Base-by-base conservation (phyloP, 129 eudicot species). In the Centrapalus pauciflorus region DNA sequence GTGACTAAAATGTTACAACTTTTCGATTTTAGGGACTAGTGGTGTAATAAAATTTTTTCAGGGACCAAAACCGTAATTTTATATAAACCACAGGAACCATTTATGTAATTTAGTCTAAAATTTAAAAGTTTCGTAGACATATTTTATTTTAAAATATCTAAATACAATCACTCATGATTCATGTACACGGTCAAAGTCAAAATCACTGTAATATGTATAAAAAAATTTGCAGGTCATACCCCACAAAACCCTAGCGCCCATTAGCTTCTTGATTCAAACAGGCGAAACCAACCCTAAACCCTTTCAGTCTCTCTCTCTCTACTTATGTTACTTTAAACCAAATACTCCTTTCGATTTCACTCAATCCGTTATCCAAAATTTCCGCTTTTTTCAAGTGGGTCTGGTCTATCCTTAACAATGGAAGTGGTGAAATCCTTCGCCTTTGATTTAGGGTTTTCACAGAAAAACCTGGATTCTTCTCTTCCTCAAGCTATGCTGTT, bases 171-270 rank as follows among this genome's bases (percentile, higher is more conserved):
- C n/a, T n/a, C n/a, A n/a, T 40, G 17, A 41, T 41, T 41, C n/a
- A 13, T 12, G 14, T 7, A 41, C 5, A 6, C 7, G 16, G 61
- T 61, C 20, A 61, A 37, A 23, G 67, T 61, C 67, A 35, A 8
- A 37, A 20, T 61, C 21, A 12, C 67, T 45, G 3, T 3, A 28
- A 3, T 6, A 5, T 3, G 7, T 13, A 13, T 10, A 20, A 5
- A 29, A 7, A 28, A 28, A 30, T 58, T 30, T 33, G 45, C 55
- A 16, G 17, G 61, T 69, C 38, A n/a, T 4, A 43, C 64, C 63
- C 82, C 82, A 46, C 79, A 76, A 81, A 77, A 64, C 86, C 83
- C 81, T 76, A 75, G 41, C 40, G n/a, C n/a, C n/a, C n/a, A n/a
- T n/a, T n/a, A 34, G 11, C 16, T 30, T 21, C 59, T 16, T 0